Percentiles rank a stretch among this genome's conserved stretches.
These are phyloP conservation scores for Pyrenophora teres DNA, from an alignment of 2,329 filamentous ascomycete genomes.

Conservation along the genomic window DNA sequence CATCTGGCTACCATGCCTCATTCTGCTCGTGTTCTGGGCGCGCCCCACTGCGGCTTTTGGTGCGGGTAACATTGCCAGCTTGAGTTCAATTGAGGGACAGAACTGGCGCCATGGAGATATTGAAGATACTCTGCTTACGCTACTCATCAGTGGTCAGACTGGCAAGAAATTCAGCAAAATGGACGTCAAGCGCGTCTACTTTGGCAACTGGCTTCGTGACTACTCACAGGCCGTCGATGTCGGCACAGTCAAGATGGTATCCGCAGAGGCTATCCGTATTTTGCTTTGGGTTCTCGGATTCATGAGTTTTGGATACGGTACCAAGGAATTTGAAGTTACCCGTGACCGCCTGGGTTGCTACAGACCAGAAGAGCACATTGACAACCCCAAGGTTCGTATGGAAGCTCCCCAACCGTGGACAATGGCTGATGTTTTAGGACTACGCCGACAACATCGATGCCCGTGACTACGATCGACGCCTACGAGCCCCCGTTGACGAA, in stretches of 20 bases:
- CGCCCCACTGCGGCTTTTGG: conserved; percentile 77
- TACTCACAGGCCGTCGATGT: conserved; percentile 95
- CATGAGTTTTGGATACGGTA: conserved; percentile 83
- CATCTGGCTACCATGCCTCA: conserved; percentile 47
- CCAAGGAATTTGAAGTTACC: conserved; percentile 84
- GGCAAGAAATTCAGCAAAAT: conserved; percentile 88
- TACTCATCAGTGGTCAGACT: conserved; percentile 67
- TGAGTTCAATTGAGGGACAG: conserved; percentile 79
- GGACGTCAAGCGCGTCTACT: conserved; percentile 87
- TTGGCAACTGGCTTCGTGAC: conserved; percentile 93
- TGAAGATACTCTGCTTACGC: conserved; percentile 81
- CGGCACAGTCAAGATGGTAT: conserved; percentile 87
- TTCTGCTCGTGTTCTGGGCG: conserved; percentile 67
- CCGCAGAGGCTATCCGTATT: conserved; percentile 86
- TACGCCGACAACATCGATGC: conserved; percentile 91
- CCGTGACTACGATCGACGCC: conserved; percentile 75
- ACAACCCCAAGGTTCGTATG: conserved; percentile 63
- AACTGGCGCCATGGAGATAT: conserved; percentile 77
- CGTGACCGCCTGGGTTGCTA: conserved; percentile 79
- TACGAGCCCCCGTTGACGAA: conserved; percentile 83
- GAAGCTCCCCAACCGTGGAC: too few species aligned
- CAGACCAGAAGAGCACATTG: conserved; percentile 73
- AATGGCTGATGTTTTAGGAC: conserved; percentile 51
- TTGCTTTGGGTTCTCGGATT: conserved; percentile 88
- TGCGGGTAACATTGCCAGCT: conserved; percentile 83